Base-by-base conservation (phyloP, 257 asterid species). In the Nicotiana obtusifolia region DNA sequence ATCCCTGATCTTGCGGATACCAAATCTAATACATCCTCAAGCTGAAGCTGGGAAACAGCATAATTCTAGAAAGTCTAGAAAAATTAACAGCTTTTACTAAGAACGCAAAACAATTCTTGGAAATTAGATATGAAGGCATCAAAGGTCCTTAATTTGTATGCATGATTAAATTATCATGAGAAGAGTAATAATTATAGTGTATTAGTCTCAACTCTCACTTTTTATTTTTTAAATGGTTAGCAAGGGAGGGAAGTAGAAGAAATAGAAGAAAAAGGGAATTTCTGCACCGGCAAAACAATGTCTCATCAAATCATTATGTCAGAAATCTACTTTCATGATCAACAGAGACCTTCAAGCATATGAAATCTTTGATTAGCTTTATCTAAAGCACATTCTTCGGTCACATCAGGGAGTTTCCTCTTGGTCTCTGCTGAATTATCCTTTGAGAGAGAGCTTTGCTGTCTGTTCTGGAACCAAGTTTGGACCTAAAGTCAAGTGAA, bases 381-480 rank as follows among this genome's bases (percentile, higher is more conserved):
- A 59, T 65, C 68, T 64, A 49, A 85, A 76, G 80, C 20, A 82
- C 77, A 65, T 75, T 87, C 24, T 84, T 90, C 86, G 10, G 87
- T 80, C 64, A 65, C 85, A 79, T 26, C 86, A 60, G 80, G 80
- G 73, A 64, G 78, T 64, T 80, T 77, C 59, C 80, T 81, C 37
- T 86, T 73, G 64, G 82, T 82, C 28, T 54, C 86, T 35, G 77
- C 78, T 52, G 92, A 77, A 83, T 86, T 57, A 86, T 86, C 89
- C 64, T 75, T 84, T 41, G 53, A 22, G 60, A 64, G 84, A 28
- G 76, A 82, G 26, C 80, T 64, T 82, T 56, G 87, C 83, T 41
- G 95, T 87, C 89, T 89, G 52, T 83, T 87, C 84, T 89, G 90
- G 84, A 91, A 91, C 99, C 98, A 95, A 41, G 78, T 86, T 60